A percentile compares a stretch with the other conserved stretches of the same genome.
These are phyloP conservation scores for Laetiporus sulphureus DNA, from an alignment of 1,284 basidiomycete species.

Conservation along the genomic window DNA sequence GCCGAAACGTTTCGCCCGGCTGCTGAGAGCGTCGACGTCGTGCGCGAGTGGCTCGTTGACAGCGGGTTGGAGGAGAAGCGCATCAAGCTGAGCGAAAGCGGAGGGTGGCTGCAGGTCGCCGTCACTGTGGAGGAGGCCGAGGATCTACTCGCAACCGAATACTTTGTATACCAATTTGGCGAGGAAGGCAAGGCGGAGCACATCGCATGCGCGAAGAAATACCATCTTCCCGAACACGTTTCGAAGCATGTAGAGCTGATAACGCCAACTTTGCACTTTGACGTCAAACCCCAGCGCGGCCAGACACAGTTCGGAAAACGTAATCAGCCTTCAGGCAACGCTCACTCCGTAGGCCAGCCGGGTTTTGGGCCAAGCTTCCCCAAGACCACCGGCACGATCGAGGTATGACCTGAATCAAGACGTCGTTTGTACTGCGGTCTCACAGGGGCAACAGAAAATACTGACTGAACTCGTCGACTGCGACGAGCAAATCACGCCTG, in stretches of 20 bases:
- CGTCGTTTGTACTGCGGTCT: not conserved
- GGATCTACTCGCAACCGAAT: slow-evolving; percentile 36
- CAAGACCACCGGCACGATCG: slow-evolving; percentile 11
- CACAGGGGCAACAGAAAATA: slow-evolving; percentile 30
- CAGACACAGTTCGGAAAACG: slow-evolving; percentile 3
- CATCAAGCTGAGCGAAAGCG: slow-evolving; percentile 29
- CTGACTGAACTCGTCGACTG: slow-evolving; percentile 26
- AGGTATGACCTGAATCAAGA: slow-evolving; percentile 2
- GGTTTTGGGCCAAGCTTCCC: slow-evolving; percentile 4
- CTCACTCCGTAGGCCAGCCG: slow-evolving; percentile 5
- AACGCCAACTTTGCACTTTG: slow-evolving; percentile 20
- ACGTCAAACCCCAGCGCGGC: slow-evolving; percentile 11
- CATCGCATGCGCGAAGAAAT: slow-evolving; percentile 13
- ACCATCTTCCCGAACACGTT: slow-evolving; percentile 17
- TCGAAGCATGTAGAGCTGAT: slow-evolving; percentile 18
- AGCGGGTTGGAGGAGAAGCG: slow-evolving; percentile 27
- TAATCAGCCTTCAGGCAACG: not conserved
- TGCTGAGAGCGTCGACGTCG: slow-evolving; percentile 33
- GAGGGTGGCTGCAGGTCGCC: slow-evolving; percentile 38
- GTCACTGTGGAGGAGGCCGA: slow-evolving; percentile 40
- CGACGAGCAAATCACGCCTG: slow-evolving; percentile 39
- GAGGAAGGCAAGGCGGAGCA: slow-evolving; percentile 10
- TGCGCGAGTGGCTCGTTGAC: slow-evolving; percentile 35
- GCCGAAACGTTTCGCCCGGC: slow-evolving; percentile 37
- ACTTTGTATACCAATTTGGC: slow-evolving; percentile 35